Base-by-base conservation (phyloP, 306 rosid genomes). In the Echinosophora koreensis region DNA sequence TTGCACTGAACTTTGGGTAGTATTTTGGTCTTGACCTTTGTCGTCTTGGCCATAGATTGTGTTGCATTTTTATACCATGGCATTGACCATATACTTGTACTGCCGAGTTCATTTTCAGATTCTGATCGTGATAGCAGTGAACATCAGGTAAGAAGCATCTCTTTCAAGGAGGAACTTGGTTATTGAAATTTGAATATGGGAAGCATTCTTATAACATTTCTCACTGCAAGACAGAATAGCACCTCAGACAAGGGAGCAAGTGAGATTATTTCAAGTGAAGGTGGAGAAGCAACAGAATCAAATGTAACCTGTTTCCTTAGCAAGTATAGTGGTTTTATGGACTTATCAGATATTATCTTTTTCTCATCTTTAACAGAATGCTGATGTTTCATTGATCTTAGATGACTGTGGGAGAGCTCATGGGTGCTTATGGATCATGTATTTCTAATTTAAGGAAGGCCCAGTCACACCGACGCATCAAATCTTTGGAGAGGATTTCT, bases 351-450 rank as follows among this genome's bases (percentile, higher is more conserved):
- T 66, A 71, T 70, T 69, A 66, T 66, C 39, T 28, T 37, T 35
- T 81, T 76, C 59, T 72, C 76, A 6, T 80, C 67, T 77, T 81
- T 62, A 15, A 65, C 27, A 52, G 70, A 67, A 63, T 76, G 77
- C 79, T 66, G 60, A 78, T 82, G 62, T 55, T 76, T 70, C 69
- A 50, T 75, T 81, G 77, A 74, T 81, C 37, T 69, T 79, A 96
- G 99, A 95, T 90, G 92, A 91, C 99, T 60, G 98, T 81, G 82
- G 81, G 75, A 76, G 88, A 91, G 76, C 98, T 96, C 63, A 89
- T 85, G 92, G 77, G 57, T 66, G 82, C 91, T 77, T 96, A 96
- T 81, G 98, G 86, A 88, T 85, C 4, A 55, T 96, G 99, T 87
- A 88, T 89, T 74, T 88, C 96, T 52, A 87, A 72, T 85, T 80